Conservation (phyloP, 2,329 filamentous ascomycete species). For the Trichoderma pleuroti region DNA sequence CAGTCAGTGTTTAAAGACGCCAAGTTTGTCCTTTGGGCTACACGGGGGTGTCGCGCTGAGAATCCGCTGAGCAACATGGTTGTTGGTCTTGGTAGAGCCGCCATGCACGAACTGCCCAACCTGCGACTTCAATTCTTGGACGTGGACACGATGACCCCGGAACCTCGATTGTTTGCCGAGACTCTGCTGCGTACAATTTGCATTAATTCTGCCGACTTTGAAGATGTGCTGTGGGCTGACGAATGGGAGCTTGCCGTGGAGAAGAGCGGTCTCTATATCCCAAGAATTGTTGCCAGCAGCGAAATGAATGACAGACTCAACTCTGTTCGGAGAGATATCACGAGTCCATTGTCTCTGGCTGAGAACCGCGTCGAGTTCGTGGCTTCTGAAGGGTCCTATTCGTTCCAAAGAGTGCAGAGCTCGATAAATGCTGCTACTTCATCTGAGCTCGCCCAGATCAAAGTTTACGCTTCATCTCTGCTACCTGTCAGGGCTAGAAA, state of each 20-base stretch:
- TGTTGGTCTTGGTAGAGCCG: not conserved
- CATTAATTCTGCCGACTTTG: not conserved
- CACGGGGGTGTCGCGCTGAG: not conserved
- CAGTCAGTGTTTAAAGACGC: not conserved
- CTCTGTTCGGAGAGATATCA: not conserved
- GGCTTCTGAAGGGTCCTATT: not conserved
- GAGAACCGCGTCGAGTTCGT: not conserved
- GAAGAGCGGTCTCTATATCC: not conserved
- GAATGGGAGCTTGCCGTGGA: not conserved
- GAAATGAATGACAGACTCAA: not conserved
- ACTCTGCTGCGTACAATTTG: not conserved
- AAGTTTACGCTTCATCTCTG: not conserved
- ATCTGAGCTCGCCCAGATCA: not conserved
- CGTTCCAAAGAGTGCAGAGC: not conserved
- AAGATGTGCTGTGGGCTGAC: not conserved
- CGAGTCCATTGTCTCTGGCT: not conserved
- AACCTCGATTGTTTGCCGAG: not conserved
- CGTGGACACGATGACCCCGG: not conserved
- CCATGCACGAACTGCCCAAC: not conserved
- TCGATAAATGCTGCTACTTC: not conserved
- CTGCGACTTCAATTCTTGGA: not conserved
- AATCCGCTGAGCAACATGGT: not conserved
- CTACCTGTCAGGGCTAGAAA: not conserved
- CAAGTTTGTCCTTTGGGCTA: not conserved
- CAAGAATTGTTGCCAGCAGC: not conserved